phyloP scores from a whole-genome alignment of 768 basidiomycete species.

The Macrolepiota fuliginosa region DNA sequence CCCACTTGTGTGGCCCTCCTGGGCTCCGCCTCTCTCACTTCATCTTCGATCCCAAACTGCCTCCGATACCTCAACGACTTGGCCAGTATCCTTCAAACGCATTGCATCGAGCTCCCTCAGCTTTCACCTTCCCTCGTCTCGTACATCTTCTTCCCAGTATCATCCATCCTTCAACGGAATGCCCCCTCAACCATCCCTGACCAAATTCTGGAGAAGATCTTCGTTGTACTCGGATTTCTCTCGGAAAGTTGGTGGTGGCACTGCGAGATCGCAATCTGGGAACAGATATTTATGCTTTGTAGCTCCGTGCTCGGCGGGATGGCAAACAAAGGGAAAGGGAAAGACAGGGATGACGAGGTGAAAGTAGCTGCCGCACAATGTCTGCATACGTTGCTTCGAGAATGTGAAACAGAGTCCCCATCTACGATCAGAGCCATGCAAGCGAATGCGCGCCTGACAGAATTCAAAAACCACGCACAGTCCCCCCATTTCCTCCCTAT shows the following conservation, averaged over 20 bases:
- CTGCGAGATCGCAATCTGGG: constrained; percentile 72
- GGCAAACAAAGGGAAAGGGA: constrained; percentile 66
- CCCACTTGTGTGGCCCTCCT: constrained; percentile 79
- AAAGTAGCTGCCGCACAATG: constrained; percentile 72
- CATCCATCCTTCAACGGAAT: constrained; percentile 80
- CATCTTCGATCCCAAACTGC: constrained; percentile 44
- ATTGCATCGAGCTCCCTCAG: constrained; percentile 43
- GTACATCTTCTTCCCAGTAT: constrained; percentile 87
- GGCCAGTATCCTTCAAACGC: constrained; percentile 39
- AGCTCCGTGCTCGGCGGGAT: constrained; percentile 63
- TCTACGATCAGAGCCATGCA: constrained; percentile 28
- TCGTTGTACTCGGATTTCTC: constrained; percentile 56
- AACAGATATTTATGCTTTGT: constrained; percentile 80
- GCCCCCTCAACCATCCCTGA: constrained; percentile 67
- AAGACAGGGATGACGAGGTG: constrained; percentile 77
- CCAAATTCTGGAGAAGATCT: constrained; percentile 72
- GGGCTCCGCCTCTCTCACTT: constrained; percentile 61
- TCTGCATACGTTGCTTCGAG: constrained; percentile 59
- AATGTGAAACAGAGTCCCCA: constrained; percentile 25
- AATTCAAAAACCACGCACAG: constrained; percentile 43
- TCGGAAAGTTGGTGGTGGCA: constrained; percentile 84
- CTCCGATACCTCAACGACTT: constrained; percentile 56
- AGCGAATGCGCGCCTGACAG: constrained; percentile 24
- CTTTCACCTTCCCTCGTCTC: constrained; percentile 55
- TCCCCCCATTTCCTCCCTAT: constrained; percentile 63